Base-by-base conservation (phyloP, 2,329 filamentous ascomycete species). In the Dichotomopilus funicola region DNA sequence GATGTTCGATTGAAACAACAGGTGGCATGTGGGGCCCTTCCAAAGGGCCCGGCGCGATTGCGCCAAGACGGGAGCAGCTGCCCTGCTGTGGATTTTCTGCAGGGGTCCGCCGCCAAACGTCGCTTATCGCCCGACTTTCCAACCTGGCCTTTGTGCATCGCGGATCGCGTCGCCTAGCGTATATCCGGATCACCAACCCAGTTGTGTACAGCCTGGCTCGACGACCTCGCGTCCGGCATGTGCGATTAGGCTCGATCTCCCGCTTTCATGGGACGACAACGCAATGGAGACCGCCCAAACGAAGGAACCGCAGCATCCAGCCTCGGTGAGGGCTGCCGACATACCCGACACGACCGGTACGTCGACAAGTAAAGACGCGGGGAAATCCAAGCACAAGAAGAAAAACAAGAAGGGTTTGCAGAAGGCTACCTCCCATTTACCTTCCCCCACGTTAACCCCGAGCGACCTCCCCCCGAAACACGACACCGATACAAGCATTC, bases 401-500 rank as follows among this genome's bases (percentile, higher is more conserved):
- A 43, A 43, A 13, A 49, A 27, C 12, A 51, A 44, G 37, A 57
- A 41, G 34, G 43, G 8, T 9, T 50, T 52, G 1, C 49, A 40
- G 27, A n/a, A 9, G 2, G 46, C 50, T 1, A 13, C 5, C 41
- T 31, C 46, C 9, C 56, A 61, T 35, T 60, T 61, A 3, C 63
- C 61, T 2, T 64, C 61, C 27, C 63, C 60, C 1, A 41, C 54
- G 5, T 38, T 57, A 38, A 63, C 61, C 2, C 60, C 61, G 38
- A 62, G 36, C 51, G 56, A 61, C 35, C 58, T 42, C 1, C 37
- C 47, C 1, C 41, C 55, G 31, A 49, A 9, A 12, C 37, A n/a
- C 4, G 34, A 12, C 8, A 6, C 51, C 3, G 56, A 60, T 33
- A 13, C 49, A 7, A 54, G 51, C 12, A 6, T 43, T 3, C 33